Base-by-base conservation (phyloP, 768 basidiomycete genomes). In the Ephemerocybe angulata region DNA sequence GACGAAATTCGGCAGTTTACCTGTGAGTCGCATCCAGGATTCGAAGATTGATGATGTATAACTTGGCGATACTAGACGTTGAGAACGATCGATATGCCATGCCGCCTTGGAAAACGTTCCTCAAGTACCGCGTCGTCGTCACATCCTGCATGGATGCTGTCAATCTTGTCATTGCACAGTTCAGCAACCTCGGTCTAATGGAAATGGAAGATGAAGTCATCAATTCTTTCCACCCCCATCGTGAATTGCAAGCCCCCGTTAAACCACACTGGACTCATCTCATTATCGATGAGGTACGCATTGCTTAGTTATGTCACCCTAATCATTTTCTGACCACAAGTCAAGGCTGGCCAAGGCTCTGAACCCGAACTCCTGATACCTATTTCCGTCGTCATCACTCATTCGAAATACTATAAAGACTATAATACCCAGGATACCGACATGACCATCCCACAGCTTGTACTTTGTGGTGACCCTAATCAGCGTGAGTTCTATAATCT, bases 191-290 rank as follows among this genome's bases (percentile, higher is more conserved):
- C 4, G 60, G 59, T 2, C 65, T 80, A 7, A 72, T 72, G 63
- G 62, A 58, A 7, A 58, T 80, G 59, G 78, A 81, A 61, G 65
- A 68, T 24, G 71, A 77, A 24, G 53, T 76, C 0, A 51, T 68
- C n/a, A 59, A 58, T 38, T 57, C 69, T 0, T 47, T 80, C 19
- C 77, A 80, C 63, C 76, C 77, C 4, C 65, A 69, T 60, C 63
- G 68, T 12, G 63, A 57, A 19, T 65, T 66, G 30, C 56, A 66
- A 30, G n/a, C n/a, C n/a, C n/a, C n/a, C n/a, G 64, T 65, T 1
- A 65, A 70, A 48, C 77, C 76, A 13, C 79, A 81, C 61, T 81
- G 78, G 77, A 79, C 78, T 1, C 79, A 81, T 66, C 65, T 81
- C 3, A 52, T 81, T 1, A 78, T 81, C 52, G 79, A 81, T 53